phyloP scores from a whole-genome alignment of 805 yeast species.

The Candida maltosa region DNA sequence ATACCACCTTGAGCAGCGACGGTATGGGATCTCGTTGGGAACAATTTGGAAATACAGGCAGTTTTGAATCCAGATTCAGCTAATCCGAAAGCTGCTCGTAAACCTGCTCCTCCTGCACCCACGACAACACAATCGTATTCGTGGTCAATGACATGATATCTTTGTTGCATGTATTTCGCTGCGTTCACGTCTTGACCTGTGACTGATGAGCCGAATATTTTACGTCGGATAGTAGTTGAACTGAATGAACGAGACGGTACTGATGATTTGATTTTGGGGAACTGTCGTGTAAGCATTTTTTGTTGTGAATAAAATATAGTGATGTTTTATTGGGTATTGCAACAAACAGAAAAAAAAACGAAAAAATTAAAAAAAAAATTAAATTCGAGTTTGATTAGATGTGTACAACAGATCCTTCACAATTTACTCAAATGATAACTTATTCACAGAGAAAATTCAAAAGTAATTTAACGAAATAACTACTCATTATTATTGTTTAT shows the following conservation, averaged over 20 bases:
- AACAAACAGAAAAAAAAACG: too few relatives aligned
- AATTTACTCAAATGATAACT: too few relatives aligned
- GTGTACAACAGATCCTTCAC: too few relatives aligned
- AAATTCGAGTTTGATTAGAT: too few relatives aligned
- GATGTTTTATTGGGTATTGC: too few relatives aligned
- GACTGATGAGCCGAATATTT: conserved; percentile 34
- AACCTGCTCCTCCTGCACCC: conserved; percentile 99
- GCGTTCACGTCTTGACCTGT: conserved; percentile 38
- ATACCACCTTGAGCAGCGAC: conserved; percentile 99
- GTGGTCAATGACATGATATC: conserved; percentile 92
- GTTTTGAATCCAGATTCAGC: conserved; percentile 97
- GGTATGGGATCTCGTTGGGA: conserved; percentile 98
- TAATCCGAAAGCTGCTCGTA: conserved; percentile 96
- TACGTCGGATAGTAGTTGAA: conserved; percentile 22
- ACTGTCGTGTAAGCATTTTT: too few relatives aligned
- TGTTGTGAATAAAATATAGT: too few relatives aligned
- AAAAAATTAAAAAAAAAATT: too few relatives aligned
- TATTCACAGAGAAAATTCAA: too few relatives aligned
- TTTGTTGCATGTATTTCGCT: conserved; percentile 45
- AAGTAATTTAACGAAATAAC: too few relatives aligned
- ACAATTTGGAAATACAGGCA: conserved; percentile 93
- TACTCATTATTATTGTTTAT: too few relatives aligned
- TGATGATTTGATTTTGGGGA: too few relatives aligned
- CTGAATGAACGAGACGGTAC: conserved; percentile 27
- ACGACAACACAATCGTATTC: conserved; percentile 97